Conservation (phyloP, 306 rosid genomes). For the Oemleria cerasiformis region DNA sequence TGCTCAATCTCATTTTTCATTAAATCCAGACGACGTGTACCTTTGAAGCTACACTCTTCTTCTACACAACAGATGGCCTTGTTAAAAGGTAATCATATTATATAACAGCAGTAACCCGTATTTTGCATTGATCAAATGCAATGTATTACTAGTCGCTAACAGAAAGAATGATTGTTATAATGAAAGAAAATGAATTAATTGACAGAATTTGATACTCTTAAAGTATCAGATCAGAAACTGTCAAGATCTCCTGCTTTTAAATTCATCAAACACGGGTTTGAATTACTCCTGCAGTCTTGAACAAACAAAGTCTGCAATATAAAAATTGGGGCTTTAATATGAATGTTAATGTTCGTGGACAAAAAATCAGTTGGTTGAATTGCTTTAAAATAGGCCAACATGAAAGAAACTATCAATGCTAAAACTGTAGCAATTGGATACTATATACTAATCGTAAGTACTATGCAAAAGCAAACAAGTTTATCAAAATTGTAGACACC, state of each 20-base stretch:
- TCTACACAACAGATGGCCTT: slow-evolving; percentile 22
- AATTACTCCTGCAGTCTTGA: neutral
- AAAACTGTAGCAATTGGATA: neutral
- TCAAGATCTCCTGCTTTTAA: neutral
- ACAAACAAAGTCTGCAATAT: neutral
- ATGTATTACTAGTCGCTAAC: neutral
- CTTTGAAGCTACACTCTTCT: slow-evolving; percentile 67
- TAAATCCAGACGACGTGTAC: slow-evolving; percentile 56
- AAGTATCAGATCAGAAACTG: neutral
- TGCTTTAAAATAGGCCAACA: neutral
- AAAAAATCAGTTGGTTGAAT: neutral
- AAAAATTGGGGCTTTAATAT: neutral
- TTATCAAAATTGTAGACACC: neutral
- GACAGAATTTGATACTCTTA: neutral
- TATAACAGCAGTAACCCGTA: neutral
- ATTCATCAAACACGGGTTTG: neutral
- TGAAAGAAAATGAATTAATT: neutral
- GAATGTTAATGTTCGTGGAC: neutral
- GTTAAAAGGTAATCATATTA: neutral
- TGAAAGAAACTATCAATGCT: neutral
- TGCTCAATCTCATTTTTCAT: slow-evolving; percentile 53
- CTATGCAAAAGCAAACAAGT: neutral
- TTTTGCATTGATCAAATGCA: neutral
- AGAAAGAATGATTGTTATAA: neutral
- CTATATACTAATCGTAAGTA: neutral